These are phyloP conservation scores for Iris macrosiphon DNA, from an alignment of 106 monocot species.

Conservation along the genomic window DNA sequence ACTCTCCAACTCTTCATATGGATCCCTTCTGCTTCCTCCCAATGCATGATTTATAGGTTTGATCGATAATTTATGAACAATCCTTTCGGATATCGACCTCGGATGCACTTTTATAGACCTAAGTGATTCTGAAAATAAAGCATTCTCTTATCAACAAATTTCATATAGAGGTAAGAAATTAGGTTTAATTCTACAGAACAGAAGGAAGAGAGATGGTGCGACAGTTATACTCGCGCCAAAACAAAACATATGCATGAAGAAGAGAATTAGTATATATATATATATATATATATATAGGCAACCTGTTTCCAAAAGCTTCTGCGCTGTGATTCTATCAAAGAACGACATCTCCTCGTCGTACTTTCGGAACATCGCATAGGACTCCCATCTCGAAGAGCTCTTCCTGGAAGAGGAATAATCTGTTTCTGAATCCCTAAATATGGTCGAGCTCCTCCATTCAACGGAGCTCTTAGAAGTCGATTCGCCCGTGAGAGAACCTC, in stretches of 20 bases:
- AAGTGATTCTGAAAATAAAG: slow-evolving; percentile 68
- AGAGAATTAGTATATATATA: no score
- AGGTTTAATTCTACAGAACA: no score
- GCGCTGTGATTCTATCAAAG: slow-evolving; percentile 62
- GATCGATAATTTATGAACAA: slow-evolving; percentile 49
- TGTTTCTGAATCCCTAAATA: slow-evolving; percentile 69
- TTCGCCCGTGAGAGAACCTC: slow-evolving; percentile 43
- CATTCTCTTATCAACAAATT: no score
- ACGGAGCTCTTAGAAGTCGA: slow-evolving; percentile 93
- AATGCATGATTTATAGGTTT: slow-evolving; percentile 12
- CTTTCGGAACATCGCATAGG: slow-evolving; percentile 60
- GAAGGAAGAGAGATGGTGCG: no score
- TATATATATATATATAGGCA: no score
- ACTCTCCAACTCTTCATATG: slow-evolving; percentile 72
- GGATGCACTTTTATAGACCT: slow-evolving; percentile 59
- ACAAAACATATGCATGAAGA: no score
- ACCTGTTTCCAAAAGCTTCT: slow-evolving; percentile 93
- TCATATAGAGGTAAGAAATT: no score
- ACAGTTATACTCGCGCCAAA: no score
- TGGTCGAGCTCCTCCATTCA: slow-evolving; percentile 69
- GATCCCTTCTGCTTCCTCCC: slow-evolving; percentile 16
- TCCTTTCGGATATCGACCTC: slow-evolving; percentile 69
- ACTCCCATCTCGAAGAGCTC: slow-evolving; percentile 86
- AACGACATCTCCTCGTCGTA: slow-evolving; percentile 94
- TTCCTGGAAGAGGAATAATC: slow-evolving; percentile 84